phyloP scores from a whole-genome alignment of 345 rosid species.

The Ceriops tagal region DNA sequence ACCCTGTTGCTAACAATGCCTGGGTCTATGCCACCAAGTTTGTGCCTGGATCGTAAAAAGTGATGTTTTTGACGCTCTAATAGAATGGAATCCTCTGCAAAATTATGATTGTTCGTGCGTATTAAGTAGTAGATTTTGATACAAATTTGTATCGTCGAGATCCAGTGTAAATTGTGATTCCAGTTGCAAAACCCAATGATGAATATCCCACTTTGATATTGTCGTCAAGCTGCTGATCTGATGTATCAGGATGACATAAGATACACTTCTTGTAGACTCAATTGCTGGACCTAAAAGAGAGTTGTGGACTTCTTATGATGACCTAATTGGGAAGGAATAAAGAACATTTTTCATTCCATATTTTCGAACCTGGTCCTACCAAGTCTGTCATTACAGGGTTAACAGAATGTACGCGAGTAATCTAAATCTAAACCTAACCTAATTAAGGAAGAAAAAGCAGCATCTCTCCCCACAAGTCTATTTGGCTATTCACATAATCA shows the following conservation, averaged over 20 bases:
- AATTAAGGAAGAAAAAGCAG: background rate
- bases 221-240: no score
- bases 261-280: no score
- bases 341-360: constrained; percentile 14
- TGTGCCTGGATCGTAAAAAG: constrained; percentile 64
- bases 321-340: constrained; percentile 5
- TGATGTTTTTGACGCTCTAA: background rate
- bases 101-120: background rate
- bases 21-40: constrained; percentile 98
- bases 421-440: constrained; percentile 14
- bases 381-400: constrained; percentile 20
- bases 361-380: constrained; percentile 12
- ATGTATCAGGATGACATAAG: no score
- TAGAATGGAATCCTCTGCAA: background rate
- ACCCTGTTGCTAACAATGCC: constrained; percentile 96
- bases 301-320: background rate
- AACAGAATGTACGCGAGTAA: constrained; percentile 29
- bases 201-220: no score
- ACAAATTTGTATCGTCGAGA: constrained; percentile 5
- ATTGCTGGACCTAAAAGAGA: no score
- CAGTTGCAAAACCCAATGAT: no score
- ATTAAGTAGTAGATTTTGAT: constrained; percentile 4
- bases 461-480: constrained; percentile 12
- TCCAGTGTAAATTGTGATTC: constrained; percentile 9
- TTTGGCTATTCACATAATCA: constrained; percentile 30